A percentile compares a stretch with the other conserved stretches of the same genome.
Conservation (phyloP, 345 rosid species). For the Salix udensis region DNA sequence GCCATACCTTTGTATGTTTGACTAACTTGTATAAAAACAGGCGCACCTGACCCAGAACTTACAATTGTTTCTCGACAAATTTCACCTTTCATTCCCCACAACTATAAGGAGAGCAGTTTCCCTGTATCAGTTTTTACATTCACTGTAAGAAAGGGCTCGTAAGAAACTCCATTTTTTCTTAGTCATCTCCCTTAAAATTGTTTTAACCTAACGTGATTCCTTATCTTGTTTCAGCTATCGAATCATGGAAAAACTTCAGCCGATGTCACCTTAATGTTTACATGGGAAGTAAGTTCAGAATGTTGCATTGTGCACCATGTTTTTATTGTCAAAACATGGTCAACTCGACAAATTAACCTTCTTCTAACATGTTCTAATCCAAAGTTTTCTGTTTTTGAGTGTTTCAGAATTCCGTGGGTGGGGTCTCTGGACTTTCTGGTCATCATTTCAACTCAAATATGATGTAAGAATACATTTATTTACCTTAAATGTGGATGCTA, state of each 20-base stretch:
- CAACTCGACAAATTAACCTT: background rate
- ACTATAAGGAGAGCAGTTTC: constrained; percentile 89
- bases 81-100: constrained; percentile 90
- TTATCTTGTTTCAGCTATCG: constrained; percentile 46
- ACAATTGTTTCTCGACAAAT: constrained; percentile 80
- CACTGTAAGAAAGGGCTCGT: constrained; percentile 48
- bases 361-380: background rate
- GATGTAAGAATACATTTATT: constrained; percentile 38
- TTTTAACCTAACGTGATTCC: constrained; percentile 10
- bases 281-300: constrained; percentile 76
- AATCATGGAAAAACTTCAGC: constrained; percentile 71
- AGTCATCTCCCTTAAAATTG: background rate
- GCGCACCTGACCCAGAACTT: constrained; percentile 93
- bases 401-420: constrained; percentile 88
- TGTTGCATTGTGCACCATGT: background rate
- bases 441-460: constrained; percentile 65
- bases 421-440: constrained; percentile 79
- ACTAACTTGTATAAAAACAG: constrained; percentile 37
- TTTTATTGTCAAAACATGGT: background rate
- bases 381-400: background rate
- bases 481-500: background rate
- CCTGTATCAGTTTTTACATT: constrained; percentile 83
- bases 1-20: too few relatives aligned
- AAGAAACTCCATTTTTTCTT: background rate
- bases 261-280: constrained; percentile 73